Conservation (phyloP, 2,329 filamentous ascomycete species). For the Alternaria sp. region DNA sequence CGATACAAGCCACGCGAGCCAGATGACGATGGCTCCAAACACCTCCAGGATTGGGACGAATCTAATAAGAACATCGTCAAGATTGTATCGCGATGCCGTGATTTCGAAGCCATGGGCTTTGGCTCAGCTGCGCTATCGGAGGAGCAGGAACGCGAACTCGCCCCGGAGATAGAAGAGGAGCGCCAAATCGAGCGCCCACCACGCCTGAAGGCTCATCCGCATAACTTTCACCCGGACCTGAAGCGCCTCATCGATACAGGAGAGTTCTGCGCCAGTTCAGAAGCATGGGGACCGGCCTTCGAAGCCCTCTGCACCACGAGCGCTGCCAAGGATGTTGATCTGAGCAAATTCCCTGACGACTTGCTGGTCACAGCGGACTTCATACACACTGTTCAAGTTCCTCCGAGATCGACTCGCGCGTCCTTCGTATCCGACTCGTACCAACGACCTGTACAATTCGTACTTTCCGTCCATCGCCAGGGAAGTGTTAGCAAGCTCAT, state of each 20-base stretch:
- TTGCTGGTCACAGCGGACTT: slow-evolving; percentile 62
- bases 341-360: slow-evolving; percentile 46
- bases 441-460: slow-evolving; percentile 62
- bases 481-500: slow-evolving; percentile 45
- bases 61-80: slow-evolving; percentile 22
- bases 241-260: slow-evolving; percentile 51
- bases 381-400: slow-evolving; percentile 51
- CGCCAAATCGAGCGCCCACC: slow-evolving; percentile 60
- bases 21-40: background rate
- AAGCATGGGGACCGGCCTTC: slow-evolving; percentile 57
- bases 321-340: slow-evolving; percentile 45
- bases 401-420: background rate
- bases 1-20: slow-evolving; percentile 56
- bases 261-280: slow-evolving; percentile 24
- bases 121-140: slow-evolving; percentile 58
- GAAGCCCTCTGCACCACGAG: slow-evolving; percentile 50
- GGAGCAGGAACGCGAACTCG: slow-evolving; percentile 73
- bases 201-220: slow-evolving; percentile 46
- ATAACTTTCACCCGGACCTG: slow-evolving; percentile 56
- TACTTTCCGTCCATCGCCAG: slow-evolving; percentile 48
- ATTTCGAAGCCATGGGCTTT: slow-evolving; percentile 38
- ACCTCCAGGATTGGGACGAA: slow-evolving; percentile 18
- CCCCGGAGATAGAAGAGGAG: slow-evolving; percentile 69
- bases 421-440: slow-evolving; percentile 40
- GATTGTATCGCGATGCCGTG: slow-evolving; percentile 28